Base-by-base conservation (phyloP, 2,329 filamentous ascomycete species). In the Cryphonectria japonica region DNA sequence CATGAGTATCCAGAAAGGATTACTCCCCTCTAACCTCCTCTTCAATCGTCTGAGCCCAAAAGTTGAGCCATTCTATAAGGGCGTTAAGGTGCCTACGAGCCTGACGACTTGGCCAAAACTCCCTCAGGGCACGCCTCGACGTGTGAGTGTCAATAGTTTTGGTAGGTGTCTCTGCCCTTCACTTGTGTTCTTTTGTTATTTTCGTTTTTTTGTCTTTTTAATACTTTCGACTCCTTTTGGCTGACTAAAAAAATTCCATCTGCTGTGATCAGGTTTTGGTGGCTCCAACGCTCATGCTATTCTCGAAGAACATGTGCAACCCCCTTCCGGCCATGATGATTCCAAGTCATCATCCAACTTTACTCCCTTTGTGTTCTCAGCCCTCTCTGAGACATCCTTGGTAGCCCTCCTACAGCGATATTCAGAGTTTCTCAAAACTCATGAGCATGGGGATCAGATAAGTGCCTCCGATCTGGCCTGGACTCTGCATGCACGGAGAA, bases 11-110 rank as follows among this genome's bases (percentile, higher is more conserved):
- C 80, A 83, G 72, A 76, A 83, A n/a, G 76, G 75, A 0, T 70
- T 68, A 0, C 71, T 83, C 2, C 79, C 80, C 0, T 80, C 81
- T 3, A 83, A 82, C 50, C 74, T 81, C 1, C 78, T 79, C 14
- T 78, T 83, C 64, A 72, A 79, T 6, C 74, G 72, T 0, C 74
- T 81, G 11, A 83, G 81, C 66, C 79, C 80, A 0, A 74, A 72
- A 8, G 76, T 85, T 0, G 68, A 76, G 22, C 78, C 77, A 0
- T 78, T 75, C 57, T 79, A 77, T 52, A 69, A 62, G 1, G 70
- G 74, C 34, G 75, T 80, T 8, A 64, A 78, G 59, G 57, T 60
- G 71, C 71, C n/a, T 2, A 43, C 59, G 6, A 65, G 29, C 11
- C 19, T 60, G 32, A 60, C 13, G 11, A 19, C 32, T 11, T 73